These are phyloP conservation scores for Parathielavia appendiculata DNA, from an alignment of 495 filamentous ascomycete species.

Conservation along the genomic window DNA sequence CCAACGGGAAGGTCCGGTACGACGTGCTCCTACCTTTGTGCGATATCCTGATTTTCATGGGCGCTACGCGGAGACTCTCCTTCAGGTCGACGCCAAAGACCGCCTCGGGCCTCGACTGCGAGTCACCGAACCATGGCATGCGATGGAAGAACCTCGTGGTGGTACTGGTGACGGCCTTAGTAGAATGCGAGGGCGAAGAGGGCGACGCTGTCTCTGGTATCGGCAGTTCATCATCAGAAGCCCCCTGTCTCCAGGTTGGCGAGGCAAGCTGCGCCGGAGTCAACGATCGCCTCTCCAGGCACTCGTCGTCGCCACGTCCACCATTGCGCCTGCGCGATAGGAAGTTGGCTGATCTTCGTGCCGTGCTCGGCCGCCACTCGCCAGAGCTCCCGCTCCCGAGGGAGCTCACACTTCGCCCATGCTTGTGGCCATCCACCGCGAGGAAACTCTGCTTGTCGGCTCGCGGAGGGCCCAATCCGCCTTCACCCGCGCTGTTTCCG, in stretches of 20 bases:
- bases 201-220: neutral
- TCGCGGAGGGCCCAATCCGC: neutral
- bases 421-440: neutral
- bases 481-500: neutral
- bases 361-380: constrained; percentile 12
- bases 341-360: constrained; percentile 8
- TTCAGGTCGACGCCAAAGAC: constrained; percentile 29
- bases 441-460: neutral
- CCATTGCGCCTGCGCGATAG: constrained; percentile 20
- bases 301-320: constrained; percentile 12
- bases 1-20: constrained; percentile 23
- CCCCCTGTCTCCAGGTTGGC: neutral
- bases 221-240: neutral
- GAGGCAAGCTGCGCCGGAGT: constrained; percentile 19
- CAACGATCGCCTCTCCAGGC: constrained; percentile 21
- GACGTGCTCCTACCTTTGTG: constrained; percentile 28
- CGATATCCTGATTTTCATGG: constrained; percentile 28
- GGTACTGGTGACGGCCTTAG: neutral
- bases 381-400: constrained; percentile 16
- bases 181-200: neutral
- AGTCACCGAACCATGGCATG: constrained; percentile 15
- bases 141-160: constrained; percentile 13
- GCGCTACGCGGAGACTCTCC: constrained; percentile 24
- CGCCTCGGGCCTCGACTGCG: constrained; percentile 1
- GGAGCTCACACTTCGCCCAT: constrained; percentile 16